phyloP scores from a whole-genome alignment of 306 rosid genomes.

The Casuarina equisetifolia region DNA sequence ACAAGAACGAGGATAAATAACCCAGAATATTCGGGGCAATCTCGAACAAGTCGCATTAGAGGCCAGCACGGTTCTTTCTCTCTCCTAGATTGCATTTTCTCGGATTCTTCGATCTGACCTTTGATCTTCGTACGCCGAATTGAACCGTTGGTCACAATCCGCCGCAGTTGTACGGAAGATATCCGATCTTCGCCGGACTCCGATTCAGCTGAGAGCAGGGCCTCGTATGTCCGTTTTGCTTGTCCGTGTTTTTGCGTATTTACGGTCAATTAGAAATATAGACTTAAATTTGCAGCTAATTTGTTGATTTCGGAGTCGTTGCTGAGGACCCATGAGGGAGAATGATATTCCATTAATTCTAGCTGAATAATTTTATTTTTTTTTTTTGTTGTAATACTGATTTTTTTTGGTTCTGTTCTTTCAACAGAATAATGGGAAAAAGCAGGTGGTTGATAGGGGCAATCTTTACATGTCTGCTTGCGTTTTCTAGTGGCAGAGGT shows the following conservation, averaged over 20 bases:
- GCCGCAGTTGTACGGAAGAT: background rate
- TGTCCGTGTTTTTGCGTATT: slow-evolving; percentile 23
- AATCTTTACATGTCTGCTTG: slow-evolving; percentile 35
- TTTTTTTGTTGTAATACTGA: background rate
- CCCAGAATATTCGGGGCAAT: no score
- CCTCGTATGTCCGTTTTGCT: slow-evolving; percentile 5
- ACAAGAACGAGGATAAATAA: no score
- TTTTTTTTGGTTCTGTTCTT: background rate
- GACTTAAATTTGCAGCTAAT: background rate
- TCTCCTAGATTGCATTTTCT: background rate
- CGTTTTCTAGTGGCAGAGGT: slow-evolving; percentile 63
- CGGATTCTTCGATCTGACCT: background rate
- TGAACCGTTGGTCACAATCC: slow-evolving; percentile 1
- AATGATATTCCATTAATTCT: slow-evolving; percentile 1
- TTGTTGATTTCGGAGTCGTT: background rate
- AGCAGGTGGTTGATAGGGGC: slow-evolving; percentile 48
- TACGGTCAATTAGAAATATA: background rate
- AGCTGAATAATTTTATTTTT: slow-evolving; percentile 1
- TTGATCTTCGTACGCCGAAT: background rate
- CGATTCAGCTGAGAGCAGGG: slow-evolving; percentile 1
- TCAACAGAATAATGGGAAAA: slow-evolving; percentile 54
- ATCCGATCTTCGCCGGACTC: slow-evolving; percentile 9
- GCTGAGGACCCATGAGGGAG: background rate
- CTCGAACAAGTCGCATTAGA: no score
- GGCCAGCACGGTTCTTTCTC: no score